Evolutionary conservation across 2,329 filamentous ascomycete genomes (phyloP), one percentile per base, ranked within the genome.

Genomic region (Geosmithia flava): DNA sequence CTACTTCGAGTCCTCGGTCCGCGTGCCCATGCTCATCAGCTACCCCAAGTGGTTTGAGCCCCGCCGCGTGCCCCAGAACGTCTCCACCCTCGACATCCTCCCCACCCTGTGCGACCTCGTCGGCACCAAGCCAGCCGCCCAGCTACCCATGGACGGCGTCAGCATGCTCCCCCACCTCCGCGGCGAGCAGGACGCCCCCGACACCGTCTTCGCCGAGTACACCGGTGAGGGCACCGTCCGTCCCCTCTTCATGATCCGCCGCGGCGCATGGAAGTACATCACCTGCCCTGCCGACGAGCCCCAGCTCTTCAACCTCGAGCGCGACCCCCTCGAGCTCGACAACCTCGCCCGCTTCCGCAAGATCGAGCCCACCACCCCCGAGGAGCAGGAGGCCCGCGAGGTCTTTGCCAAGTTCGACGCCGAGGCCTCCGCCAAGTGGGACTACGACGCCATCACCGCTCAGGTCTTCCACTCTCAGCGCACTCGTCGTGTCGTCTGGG

Each of bases 201-300:
- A 96, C 62, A 93, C 86, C 11, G 89, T 93, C n/a, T 85, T 91
- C 57, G 89, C 88, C 51, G 90, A 96, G 68, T 96, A 96, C 69
- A 95, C 91, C 59, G 90, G 88, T 46, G 90, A 96, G 67, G 90
- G 90, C 45, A 95, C 90, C 1, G 74, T 95, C 49, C 82, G 85
- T 4, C 90, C 90, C 1, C 78, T 94, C 49, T 87, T 95, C 74
- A 96, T 96, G 90, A 96, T 96, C 60, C 82, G 86, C 50, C 83
- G 88, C 48, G 87, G 87, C 8, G 74, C 77, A 44, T 96, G 87
- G 87, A 96, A 96, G 71, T 95, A 89, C 64, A 81, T 93, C 53
- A 88, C 79, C 53, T 95, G 88, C 58, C 81, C 89, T 7, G 83
- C 82, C 20, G 90, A 96, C 60, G 82, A 85, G 30, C 82, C 86